phyloP scores from a whole-genome alignment of 495 filamentous ascomycete species.

The Glonium stellatum region DNA sequence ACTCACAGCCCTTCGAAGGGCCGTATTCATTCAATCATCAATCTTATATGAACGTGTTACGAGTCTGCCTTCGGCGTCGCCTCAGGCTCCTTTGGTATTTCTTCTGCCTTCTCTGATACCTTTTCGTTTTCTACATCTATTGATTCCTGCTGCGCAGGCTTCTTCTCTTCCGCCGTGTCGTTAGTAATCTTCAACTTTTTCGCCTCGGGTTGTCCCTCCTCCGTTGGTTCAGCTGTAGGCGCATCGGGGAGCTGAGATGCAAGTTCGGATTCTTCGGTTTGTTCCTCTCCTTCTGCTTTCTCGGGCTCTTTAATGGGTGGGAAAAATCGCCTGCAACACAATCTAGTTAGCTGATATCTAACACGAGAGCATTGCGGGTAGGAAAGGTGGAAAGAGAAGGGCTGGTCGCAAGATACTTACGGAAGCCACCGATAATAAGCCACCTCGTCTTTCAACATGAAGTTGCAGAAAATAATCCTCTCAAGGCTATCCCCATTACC shows the following conservation, averaged over 20 bases:
- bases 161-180: not conserved
- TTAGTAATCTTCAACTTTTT: constrained; percentile 30
- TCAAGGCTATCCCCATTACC: constrained; percentile 53
- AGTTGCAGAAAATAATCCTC: constrained; percentile 73
- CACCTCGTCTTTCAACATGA: constrained; percentile 64
- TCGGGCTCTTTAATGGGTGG: constrained; percentile 24
- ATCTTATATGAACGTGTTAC: no score
- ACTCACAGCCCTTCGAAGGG: no score
- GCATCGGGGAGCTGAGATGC: constrained; percentile 29
- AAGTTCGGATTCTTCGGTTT: constrained; percentile 15
- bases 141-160: no score
- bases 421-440: constrained; percentile 65
- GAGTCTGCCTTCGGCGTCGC: no score
- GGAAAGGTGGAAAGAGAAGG: not conserved
- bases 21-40: no score
- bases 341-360: not conserved
- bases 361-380: not conserved
- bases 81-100: no score
- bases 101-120: no score
- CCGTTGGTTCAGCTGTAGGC: constrained; percentile 28
- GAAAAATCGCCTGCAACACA: constrained; percentile 28
- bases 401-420: constrained; percentile 44
- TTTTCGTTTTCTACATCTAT: no score
- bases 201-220: constrained; percentile 26
- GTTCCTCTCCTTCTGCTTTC: constrained; percentile 9